Evolutionary conservation across 257 asterid species (phyloP).

Genomic region (Paraleonurus japonicus): DNA sequence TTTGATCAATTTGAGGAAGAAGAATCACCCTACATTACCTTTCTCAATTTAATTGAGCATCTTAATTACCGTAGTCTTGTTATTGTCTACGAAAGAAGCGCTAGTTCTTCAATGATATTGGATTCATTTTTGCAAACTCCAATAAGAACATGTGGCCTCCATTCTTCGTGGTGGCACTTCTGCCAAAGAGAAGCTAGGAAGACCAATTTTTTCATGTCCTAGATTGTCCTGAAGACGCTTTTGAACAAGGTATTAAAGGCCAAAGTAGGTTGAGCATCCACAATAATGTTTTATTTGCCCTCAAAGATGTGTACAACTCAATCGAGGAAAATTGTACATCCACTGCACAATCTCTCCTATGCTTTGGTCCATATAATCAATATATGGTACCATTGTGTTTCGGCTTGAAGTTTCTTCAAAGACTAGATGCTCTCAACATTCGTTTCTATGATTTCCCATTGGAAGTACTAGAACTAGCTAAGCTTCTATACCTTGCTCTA

Average conservation of each 20-base stretch:
- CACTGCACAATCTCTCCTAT: conserved; percentile 14
- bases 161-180: neutral
- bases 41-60: too few species aligned
- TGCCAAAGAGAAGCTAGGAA: conserved; percentile 10
- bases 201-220: neutral
- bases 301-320: neutral
- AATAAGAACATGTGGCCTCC: neutral
- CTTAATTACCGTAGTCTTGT: neutral
- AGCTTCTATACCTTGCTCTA: conserved; percentile 17
- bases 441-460: conserved; percentile 19
- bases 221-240: neutral
- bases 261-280: neutral
- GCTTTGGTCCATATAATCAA: conserved; percentile 10
- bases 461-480: neutral
- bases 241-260: neutral
- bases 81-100: neutral
- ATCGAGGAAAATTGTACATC: conserved; percentile 2
- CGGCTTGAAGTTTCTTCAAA: neutral
- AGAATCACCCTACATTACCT: too few species aligned
- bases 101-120: too few species aligned
- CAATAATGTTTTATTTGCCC: neutral
- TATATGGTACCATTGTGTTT: conserved; percentile 7
- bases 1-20: too few species aligned
- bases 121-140: too few species aligned
- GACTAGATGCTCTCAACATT: conserved; percentile 11